Percentiles rank a stretch among this genome's conserved stretches.
These are phyloP conservation scores for Sphaerulina populicola DNA, from an alignment of 2,329 filamentous ascomycete genomes.

Conservation along the genomic window DNA sequence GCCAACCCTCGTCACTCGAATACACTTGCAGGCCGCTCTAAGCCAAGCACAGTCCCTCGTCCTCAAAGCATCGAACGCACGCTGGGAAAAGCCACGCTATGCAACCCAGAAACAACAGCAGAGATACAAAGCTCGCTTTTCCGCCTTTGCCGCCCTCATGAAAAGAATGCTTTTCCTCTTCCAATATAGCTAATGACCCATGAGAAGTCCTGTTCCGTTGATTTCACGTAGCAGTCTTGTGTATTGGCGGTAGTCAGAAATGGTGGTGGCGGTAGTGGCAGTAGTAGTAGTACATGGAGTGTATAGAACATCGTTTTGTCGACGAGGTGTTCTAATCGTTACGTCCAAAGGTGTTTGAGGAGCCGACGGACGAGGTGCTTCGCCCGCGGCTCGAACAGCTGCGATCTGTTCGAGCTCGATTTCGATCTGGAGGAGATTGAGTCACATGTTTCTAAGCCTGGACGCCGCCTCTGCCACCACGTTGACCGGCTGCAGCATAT, in stretches of 20 bases:
- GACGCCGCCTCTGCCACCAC: constrained; percentile 8
- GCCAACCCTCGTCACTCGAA: background rate
- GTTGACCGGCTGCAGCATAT: constrained; percentile 7
- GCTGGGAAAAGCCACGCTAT: constrained; percentile 14
- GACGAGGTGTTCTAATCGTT: background rate
- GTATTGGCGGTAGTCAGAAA: background rate
- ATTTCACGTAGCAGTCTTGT: background rate
- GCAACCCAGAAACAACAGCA: constrained; percentile 8
- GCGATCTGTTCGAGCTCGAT: background rate
- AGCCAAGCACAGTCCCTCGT: background rate
- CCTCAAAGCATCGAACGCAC: background rate
- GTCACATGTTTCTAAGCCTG: constrained; percentile 4
- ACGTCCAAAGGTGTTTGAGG: background rate
- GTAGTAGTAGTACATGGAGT: constrained; percentile 13
- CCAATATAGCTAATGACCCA: constrained; percentile 14
- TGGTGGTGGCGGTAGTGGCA: constrained; percentile 8
- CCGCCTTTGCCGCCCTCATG: background rate
- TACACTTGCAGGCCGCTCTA: background rate
- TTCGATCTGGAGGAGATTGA: background rate
- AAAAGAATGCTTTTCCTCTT: background rate
- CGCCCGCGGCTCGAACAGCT: background rate
- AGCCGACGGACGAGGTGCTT: background rate
- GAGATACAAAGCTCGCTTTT: constrained; percentile 10
- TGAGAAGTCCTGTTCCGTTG: constrained; percentile 11
- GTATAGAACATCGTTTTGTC: background rate